Conservation (phyloP, 2,329 filamentous ascomycete genomes). For the Cordyceps farinosa region DNA sequence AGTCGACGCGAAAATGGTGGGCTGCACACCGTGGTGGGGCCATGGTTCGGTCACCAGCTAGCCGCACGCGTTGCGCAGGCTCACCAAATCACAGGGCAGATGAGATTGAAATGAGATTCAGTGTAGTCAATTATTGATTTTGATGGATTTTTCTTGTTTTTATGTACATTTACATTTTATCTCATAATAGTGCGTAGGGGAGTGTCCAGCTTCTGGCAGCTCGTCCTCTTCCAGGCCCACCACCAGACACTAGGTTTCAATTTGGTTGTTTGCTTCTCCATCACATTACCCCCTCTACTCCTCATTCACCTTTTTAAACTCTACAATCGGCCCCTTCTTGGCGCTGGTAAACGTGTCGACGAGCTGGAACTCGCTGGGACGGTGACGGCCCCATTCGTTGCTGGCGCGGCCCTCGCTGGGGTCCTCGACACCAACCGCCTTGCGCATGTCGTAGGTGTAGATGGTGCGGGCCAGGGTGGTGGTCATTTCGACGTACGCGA, state of each 20-base stretch:
- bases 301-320: conserved; percentile 45
- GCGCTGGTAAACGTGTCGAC: conserved; percentile 69
- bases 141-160: neutral
- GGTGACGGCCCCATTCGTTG: conserved; percentile 53
- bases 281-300: conserved; percentile 1
- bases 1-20: conserved; percentile 6
- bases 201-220: neutral
- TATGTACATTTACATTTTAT: conserved; percentile 1
- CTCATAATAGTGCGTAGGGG: neutral
- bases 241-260: neutral
- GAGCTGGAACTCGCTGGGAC: conserved; percentile 62
- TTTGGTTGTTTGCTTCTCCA: neutral
- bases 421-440: conserved; percentile 45
- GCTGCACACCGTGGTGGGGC: neutral
- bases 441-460: conserved; percentile 58
- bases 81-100: neutral
- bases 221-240: neutral
- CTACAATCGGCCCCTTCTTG: conserved; percentile 67
- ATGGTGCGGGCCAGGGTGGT: conserved; percentile 59
- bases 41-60: neutral
- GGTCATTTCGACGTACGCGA: conserved; percentile 66
- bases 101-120: neutral
- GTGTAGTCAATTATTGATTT: neutral
- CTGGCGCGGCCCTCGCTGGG: conserved; percentile 49
- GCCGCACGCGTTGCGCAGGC: neutral